Conservation (phyloP, 164 flowering plant genomes). For the Kingdonia uniflora region DNA sequence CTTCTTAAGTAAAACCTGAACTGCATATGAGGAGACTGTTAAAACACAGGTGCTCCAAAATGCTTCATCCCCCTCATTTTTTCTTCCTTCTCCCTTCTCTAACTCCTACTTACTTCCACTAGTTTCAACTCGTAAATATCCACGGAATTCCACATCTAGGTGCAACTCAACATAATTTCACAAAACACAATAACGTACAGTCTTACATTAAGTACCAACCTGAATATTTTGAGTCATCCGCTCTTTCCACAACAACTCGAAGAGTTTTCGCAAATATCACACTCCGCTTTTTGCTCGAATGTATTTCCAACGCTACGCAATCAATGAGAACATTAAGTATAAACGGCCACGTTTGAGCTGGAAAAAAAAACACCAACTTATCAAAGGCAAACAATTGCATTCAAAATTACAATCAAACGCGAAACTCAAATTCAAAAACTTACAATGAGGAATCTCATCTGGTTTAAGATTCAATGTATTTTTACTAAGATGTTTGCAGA, state of each 20-base stretch:
- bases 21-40: too few relatives aligned
- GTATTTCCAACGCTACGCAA: conserved; percentile 51
- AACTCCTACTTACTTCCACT: too few relatives aligned
- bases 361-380: conserved; percentile 10
- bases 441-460: conserved; percentile 60
- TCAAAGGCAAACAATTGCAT: not conserved
- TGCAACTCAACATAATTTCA: too few relatives aligned
- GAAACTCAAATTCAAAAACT: conserved; percentile 1
- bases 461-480: conserved; percentile 53
- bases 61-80: too few relatives aligned
- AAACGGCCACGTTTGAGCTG: conserved; percentile 98
- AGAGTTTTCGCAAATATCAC: conserved; percentile 64
- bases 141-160: too few relatives aligned
- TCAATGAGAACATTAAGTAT: conserved; percentile 46
- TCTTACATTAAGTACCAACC: conserved; percentile 25
- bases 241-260: conserved; percentile 53
- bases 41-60: too few relatives aligned
- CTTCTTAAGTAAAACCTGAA: too few relatives aligned
- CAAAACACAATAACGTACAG: too few relatives aligned
- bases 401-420: not conserved
- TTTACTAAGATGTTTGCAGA: conserved; percentile 50
- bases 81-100: too few relatives aligned
- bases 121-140: too few relatives aligned
- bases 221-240: conserved; percentile 44
- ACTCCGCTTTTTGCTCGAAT: conserved; percentile 62